A percentile compares a stretch with the other conserved stretches of the same genome.
These are phyloP conservation scores for Clonostachys rosea DNA, from an alignment of 2,329 filamentous ascomycete genomes.

Conservation along the genomic window DNA sequence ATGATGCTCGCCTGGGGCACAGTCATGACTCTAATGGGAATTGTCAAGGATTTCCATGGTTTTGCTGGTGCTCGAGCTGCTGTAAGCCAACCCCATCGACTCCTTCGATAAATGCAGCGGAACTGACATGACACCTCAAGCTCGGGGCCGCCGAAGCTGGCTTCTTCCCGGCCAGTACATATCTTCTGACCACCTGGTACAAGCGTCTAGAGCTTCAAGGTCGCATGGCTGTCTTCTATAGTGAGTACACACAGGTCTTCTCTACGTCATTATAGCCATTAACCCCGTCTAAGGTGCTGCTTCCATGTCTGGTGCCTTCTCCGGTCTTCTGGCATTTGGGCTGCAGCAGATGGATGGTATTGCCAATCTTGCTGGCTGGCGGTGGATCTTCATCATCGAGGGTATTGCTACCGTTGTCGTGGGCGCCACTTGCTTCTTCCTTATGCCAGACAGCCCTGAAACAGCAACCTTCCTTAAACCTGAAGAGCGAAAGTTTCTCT, in stretches of 20 bases:
- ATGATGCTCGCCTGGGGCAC: constrained; percentile 4
- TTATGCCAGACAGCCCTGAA: constrained; percentile 5
- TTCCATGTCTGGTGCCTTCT: constrained; percentile 14
- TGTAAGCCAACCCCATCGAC: too few species aligned
- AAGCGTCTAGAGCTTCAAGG: neutral
- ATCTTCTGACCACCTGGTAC: too few species aligned
- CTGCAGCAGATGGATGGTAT: constrained; percentile 13
- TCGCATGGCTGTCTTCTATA: constrained; percentile 19
- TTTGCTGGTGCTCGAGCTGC: neutral
- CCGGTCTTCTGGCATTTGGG: constrained; percentile 11
- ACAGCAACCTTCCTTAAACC: neutral
- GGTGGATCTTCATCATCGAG: constrained; percentile 16
- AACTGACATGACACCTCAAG: too few species aligned
- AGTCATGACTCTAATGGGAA: constrained; percentile 1
- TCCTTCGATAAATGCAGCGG: too few species aligned
- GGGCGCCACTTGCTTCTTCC: constrained; percentile 37
- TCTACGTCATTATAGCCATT: neutral
- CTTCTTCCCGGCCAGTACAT: too few species aligned
- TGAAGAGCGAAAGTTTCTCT: neutral
- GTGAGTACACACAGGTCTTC: neutral
- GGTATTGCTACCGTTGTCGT: constrained; percentile 21
- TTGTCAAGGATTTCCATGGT: neutral
- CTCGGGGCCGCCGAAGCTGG: too few species aligned
- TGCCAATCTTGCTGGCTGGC: constrained; percentile 9
- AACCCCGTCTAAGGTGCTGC: constrained; percentile 3